A percentile compares a stretch with the other conserved stretches of the same genome.
Evolutionary conservation across 495 filamentous ascomycete genomes (phyloP).

Genomic region (Penicillium coffeae): DNA sequence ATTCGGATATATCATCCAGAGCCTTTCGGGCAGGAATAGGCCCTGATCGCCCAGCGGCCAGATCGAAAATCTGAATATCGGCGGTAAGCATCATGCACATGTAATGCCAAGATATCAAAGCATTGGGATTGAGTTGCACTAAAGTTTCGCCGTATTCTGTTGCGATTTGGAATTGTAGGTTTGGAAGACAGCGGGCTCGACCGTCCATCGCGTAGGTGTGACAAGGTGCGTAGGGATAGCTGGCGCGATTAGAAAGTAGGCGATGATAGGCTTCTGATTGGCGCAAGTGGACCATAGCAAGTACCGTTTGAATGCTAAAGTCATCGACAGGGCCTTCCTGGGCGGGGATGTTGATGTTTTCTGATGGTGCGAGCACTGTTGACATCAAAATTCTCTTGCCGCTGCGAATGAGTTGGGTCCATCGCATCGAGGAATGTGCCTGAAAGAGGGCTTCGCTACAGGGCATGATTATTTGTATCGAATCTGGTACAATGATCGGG

Average conservation of each 20-base stretch:
- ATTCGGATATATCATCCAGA: constrained; percentile 46
- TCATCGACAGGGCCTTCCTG: constrained; percentile 36
- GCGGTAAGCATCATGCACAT: constrained; percentile 52
- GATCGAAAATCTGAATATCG: constrained; percentile 49
- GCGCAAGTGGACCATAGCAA: constrained; percentile 41
- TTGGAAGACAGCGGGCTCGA: constrained; percentile 36
- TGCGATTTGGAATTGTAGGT: constrained; percentile 39
- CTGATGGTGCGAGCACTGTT: constrained; percentile 35
- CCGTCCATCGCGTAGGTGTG: constrained; percentile 45
- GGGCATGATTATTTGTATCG: constrained; percentile 46
- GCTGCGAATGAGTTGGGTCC: constrained; percentile 42
- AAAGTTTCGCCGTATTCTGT: constrained; percentile 39
- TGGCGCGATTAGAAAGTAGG: constrained; percentile 40
- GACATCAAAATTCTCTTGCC: constrained; percentile 39
- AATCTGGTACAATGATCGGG: constrained; percentile 45
- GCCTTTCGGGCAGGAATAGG: constrained; percentile 42
- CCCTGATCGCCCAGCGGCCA: constrained; percentile 46
- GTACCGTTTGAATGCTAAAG: constrained; percentile 35
- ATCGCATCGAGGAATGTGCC: constrained; percentile 41
- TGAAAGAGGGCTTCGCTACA: constrained; percentile 45
- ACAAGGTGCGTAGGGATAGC: constrained; percentile 41
- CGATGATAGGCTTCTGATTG: constrained; percentile 46
- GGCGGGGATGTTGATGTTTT: constrained; percentile 33
- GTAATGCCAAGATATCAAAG: constrained; percentile 48
- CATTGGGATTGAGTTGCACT: constrained; percentile 42